phyloP scores from a whole-genome alignment of 2,329 filamentous ascomycete genomes.

The Claviceps sorghi region DNA sequence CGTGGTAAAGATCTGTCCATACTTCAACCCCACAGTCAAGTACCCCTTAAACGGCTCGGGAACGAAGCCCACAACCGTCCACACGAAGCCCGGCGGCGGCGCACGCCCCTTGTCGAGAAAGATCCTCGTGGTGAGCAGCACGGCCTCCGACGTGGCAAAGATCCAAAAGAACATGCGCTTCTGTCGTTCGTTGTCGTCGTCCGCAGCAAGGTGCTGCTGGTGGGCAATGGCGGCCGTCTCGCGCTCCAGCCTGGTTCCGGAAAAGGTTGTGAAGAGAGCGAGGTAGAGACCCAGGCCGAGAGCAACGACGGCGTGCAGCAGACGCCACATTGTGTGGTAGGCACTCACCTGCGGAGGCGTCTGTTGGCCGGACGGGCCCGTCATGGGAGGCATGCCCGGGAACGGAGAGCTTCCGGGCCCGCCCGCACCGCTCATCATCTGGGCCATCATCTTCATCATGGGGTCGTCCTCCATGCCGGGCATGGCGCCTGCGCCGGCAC shows the following conservation, averaged over 20 bases:
- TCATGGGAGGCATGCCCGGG: constrained; percentile 27
- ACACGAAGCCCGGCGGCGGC: constrained; percentile 46
- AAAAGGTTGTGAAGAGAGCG: constrained; percentile 51
- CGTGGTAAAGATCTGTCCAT: constrained; percentile 56
- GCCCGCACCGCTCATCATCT: constrained; percentile 44
- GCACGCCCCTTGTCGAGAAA: constrained; percentile 49
- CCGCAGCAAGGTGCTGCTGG: constrained; percentile 12
- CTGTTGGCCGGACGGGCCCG: constrained; percentile 24
- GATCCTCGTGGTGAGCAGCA: constrained; percentile 57
- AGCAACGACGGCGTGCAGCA: constrained; percentile 60
- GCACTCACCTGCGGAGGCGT: constrained; percentile 18
- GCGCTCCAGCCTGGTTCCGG: constrained; percentile 48
- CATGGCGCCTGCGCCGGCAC: constrained; percentile 9
- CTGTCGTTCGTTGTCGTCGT: constrained; percentile 18
- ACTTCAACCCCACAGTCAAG: constrained; percentile 45
- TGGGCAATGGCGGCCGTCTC: constrained; percentile 23
- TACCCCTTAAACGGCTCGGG: constrained; percentile 50
- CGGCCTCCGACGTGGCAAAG: constrained; percentile 64
- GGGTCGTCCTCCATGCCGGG: constrained; percentile 17
- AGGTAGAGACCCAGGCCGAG: constrained; percentile 58
- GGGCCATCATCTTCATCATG: constrained; percentile 55
- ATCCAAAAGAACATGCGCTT: constrained; percentile 51
- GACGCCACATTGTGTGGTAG: constrained; percentile 47
- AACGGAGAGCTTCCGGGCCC: constrained; percentile 20
- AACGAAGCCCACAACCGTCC: constrained; percentile 48